Base-by-base conservation (phyloP, 2,329 filamentous ascomycete species). In the Penicillium olsonii region DNA sequence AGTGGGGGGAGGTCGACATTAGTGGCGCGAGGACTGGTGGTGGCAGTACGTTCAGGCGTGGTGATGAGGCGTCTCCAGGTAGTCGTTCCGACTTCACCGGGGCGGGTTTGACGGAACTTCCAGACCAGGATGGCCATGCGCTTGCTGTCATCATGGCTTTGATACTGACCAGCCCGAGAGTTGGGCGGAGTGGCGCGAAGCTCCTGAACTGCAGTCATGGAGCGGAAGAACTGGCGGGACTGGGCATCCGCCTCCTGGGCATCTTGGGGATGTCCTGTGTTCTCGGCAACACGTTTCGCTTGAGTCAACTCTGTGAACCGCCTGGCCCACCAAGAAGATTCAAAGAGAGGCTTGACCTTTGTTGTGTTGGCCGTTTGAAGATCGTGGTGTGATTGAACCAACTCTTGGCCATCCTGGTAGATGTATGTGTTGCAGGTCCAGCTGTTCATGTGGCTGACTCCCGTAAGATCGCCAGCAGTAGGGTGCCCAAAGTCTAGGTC, bases 171-270 rank as follows among this genome's bases (percentile, higher is more conserved):
- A 1, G 67, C 62, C 10, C 60, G 61, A 24, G 62, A 58, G 46
- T 46, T 59, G 24, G 59, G 50, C 22, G 66, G 57, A 1, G 61
- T 62, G 8, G 72, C 72, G n/a, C 67, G 68, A 6, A 78, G 62
- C 56, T 77, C 75, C 48, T 77, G 75, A 44, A 76, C 73, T 27
- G 73, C 72, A 10, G 72, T 72, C 37, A 77, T 57, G n/a, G 66
- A 67, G 37, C 66, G 66, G 52, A 77, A 66, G 50, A 66, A 73
- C 6, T 62, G 64, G 37, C 68, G 60, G 2, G 66, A 68, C 31
- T 63, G 59, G 14, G 72, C 66, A 33, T 70, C 68, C 8, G 68
- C 68, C 12, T 63, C 60, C 35, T 67, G 61, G 12, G 66, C 49
- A 4, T 52, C 57, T 18, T 62, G 59, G 12, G 66, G 57, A 20